Conservation (phyloP, 441 rosid genomes). For the Adansonia madagascariensis region DNA sequence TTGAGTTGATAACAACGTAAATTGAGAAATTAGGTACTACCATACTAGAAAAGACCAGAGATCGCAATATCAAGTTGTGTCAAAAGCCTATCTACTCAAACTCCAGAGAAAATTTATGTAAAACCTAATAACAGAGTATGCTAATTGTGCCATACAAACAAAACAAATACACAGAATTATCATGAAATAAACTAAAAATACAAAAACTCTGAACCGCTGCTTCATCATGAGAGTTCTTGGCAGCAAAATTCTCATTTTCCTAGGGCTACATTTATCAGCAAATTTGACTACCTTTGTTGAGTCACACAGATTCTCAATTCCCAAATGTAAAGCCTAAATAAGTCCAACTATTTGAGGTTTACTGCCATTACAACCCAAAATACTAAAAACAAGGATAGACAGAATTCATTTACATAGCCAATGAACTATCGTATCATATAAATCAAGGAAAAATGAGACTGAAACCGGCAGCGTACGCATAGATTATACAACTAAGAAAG, state of each 20-base stretch:
- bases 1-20: background rate
- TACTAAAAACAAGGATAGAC: background rate
- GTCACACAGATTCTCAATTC: background rate
- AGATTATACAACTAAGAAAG: background rate
- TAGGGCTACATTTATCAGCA: background rate
- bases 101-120: slow-evolving; percentile 21
- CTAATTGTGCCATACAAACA: background rate
- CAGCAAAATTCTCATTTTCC: background rate
- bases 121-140: background rate
- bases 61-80: background rate
- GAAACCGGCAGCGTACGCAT: background rate
- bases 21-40: background rate
- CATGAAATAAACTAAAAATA: background rate
- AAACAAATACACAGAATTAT: background rate
- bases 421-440: background rate
- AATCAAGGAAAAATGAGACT: background rate
- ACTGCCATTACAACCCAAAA: background rate
- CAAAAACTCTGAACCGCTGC: background rate
- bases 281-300: background rate
- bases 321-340: background rate
- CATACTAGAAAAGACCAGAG: background rate
- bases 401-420: background rate
- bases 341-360: background rate
- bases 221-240: background rate
- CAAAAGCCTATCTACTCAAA: background rate